phyloP scores from a whole-genome alignment of 2,329 filamentous ascomycete species.

The Metarhizium humberi region DNA sequence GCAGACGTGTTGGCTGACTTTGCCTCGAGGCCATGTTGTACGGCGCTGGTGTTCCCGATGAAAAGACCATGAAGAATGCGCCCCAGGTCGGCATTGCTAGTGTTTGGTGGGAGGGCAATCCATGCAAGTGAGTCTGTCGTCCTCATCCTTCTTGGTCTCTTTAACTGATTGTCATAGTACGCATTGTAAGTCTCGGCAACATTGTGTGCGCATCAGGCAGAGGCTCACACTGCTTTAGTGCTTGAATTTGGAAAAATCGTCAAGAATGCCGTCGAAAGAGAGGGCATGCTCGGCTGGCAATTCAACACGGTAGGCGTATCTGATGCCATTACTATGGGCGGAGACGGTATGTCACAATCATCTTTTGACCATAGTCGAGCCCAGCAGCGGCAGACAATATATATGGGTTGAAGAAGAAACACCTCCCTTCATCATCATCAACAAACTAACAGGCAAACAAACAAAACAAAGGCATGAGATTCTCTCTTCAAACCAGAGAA shows the following conservation, averaged over 20 bases:
- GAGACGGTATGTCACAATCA: slow-evolving; percentile 53
- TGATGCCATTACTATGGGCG: slow-evolving; percentile 92
- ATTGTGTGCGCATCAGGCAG: not conserved
- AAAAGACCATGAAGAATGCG: slow-evolving; percentile 77
- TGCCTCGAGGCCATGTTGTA: slow-evolving; percentile 75
- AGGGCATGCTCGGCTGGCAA: slow-evolving; percentile 89
- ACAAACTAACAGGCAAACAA: not conserved
- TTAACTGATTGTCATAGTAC: slow-evolving; percentile 18
- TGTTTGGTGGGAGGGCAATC: slow-evolving; percentile 97
- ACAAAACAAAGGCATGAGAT: slow-evolving; percentile 66
- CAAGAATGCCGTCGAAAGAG: slow-evolving; percentile 69
- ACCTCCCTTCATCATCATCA: not conserved
- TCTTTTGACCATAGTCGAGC: not conserved
- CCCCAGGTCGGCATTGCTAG: slow-evolving; percentile 86
- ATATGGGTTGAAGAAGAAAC: too few species aligned
- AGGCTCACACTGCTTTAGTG: slow-evolving; percentile 38
- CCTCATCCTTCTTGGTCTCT: too few species aligned
- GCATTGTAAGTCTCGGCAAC: slow-evolving; percentile 26
- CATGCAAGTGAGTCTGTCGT: slow-evolving; percentile 67
- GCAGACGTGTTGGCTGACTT: not conserved
- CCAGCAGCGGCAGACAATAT: too few species aligned
- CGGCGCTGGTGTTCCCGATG: slow-evolving; percentile 77
- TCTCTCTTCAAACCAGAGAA: slow-evolving; percentile 81
- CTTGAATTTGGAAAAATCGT: slow-evolving; percentile 81
- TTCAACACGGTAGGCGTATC: slow-evolving; percentile 86